A percentile compares a stretch with the other conserved stretches of the same genome.
phyloP scores from a whole-genome alignment of 306 rosid species.

The Oemleria cerasiformis region DNA sequence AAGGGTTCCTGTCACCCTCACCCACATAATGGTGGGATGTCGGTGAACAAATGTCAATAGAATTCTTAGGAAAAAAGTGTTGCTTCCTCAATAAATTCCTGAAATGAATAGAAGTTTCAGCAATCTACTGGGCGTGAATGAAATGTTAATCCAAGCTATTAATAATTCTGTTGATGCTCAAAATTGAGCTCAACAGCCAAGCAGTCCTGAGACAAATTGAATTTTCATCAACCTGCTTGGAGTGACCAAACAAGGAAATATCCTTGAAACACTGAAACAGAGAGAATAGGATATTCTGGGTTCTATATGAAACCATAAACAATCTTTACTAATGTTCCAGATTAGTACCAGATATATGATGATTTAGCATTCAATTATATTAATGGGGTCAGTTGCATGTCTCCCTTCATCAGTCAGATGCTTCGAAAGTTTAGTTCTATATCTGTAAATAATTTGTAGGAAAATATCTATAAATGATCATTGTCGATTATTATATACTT shows the following conservation, averaged over 20 bases:
- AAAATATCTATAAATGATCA: neutral
- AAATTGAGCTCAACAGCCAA: slow-evolving; percentile 2
- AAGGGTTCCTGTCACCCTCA: too few species aligned
- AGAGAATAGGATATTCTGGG: neutral
- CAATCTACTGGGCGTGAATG: too few species aligned
- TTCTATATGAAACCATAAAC: neutral
- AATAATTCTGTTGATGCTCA: neutral
- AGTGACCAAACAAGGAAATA: neutral
- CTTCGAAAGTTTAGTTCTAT: neutral
- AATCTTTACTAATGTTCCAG: neutral
- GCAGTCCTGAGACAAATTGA: neutral
- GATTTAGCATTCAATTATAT: neutral
- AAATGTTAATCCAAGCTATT: too few species aligned
- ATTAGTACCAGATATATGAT: neutral
- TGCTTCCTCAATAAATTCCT: neutral
- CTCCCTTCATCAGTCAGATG: neutral
- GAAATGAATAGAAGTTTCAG: too few species aligned
- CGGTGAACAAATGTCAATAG: neutral
- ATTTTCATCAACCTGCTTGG: neutral
- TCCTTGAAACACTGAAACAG: neutral
- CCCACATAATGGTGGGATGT: too few species aligned
- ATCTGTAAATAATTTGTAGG: neutral
- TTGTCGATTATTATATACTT: neutral
- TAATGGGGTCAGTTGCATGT: neutral
- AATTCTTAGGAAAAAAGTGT: neutral